Conservation (phyloP, 1,284 basidiomycete species). For the Heterobasidion occidentale region DNA sequence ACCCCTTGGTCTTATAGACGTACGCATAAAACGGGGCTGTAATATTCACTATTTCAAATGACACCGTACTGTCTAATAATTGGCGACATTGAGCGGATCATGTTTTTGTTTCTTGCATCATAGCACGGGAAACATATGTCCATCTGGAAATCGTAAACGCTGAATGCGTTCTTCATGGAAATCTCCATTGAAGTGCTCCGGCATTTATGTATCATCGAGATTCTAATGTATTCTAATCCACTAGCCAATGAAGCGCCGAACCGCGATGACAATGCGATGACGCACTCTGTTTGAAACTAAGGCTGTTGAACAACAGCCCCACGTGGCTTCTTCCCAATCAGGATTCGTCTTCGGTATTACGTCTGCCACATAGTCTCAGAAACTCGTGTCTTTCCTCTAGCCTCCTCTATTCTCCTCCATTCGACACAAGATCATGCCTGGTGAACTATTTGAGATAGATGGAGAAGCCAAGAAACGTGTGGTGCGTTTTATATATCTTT, state of each 20-base stretch:
- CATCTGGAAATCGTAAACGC: too few species aligned
- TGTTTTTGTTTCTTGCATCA: too few species aligned
- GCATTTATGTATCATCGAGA: too few species aligned
- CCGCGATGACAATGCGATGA: not conserved
- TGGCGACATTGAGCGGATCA: too few species aligned
- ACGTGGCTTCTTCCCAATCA: constrained; percentile 6
- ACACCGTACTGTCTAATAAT: too few species aligned
- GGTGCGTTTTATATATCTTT: constrained; percentile 40
- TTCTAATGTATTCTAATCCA: too few species aligned
- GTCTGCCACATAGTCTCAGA: not conserved
- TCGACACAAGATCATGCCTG: constrained; percentile 26
- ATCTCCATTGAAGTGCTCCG: too few species aligned
- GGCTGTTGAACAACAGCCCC: constrained; percentile 6
- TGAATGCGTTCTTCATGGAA: too few species aligned
- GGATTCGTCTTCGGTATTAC: constrained; percentile 7
- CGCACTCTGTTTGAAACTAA: constrained; percentile 14
- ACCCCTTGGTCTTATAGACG: not conserved
- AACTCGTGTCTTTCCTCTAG: not conserved
- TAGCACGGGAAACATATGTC: too few species aligned
- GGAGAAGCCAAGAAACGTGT: constrained; percentile 80
- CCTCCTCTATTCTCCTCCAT: not conserved
- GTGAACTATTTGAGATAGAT: constrained; percentile 59
- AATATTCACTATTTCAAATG: too few species aligned
- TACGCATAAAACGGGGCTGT: too few species aligned
- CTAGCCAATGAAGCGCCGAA: too few species aligned